These are phyloP conservation scores for Naganishia liquefaciens DNA, from an alignment of 1,284 basidiomycete genomes.

Conservation along the genomic window DNA sequence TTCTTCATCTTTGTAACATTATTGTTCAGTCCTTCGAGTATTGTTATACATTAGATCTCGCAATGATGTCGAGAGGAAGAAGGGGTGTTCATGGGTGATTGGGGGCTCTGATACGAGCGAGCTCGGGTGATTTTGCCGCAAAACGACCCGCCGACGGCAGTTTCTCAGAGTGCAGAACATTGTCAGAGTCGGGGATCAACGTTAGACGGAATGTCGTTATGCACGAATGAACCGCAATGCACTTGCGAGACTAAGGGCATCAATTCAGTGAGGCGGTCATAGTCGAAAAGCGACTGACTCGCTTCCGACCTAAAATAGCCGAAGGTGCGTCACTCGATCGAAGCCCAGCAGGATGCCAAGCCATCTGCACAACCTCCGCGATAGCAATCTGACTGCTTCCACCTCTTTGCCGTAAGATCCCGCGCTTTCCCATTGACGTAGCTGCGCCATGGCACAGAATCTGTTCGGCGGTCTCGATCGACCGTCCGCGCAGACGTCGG, in stretches of 20 bases:
- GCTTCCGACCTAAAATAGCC: constrained; percentile 2
- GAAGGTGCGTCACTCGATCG: constrained; percentile 6
- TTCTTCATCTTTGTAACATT: neutral
- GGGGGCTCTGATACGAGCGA: too few species aligned
- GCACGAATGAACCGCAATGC: too few species aligned
- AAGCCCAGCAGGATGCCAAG: constrained; percentile 10
- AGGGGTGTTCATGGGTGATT: too few species aligned
- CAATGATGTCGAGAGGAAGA: too few species aligned
- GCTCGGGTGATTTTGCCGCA: too few species aligned
- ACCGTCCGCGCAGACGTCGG: constrained; percentile 50
- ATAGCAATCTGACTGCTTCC: constrained; percentile 14
- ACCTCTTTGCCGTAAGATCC: neutral
- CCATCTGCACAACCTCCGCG: neutral
- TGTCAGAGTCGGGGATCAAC: too few species aligned
- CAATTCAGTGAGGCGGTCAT: too few species aligned
- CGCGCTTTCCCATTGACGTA: neutral
- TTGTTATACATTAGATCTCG: neutral
- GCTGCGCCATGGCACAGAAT: constrained; percentile 11
- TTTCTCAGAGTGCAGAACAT: too few species aligned
- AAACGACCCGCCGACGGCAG: too few species aligned
- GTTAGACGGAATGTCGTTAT: too few species aligned
- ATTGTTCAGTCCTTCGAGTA: neutral
- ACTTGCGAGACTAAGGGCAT: too few species aligned
- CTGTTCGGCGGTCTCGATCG: constrained; percentile 43
- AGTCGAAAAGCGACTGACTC: too few species aligned